phyloP scores from a whole-genome alignment of 2,329 filamentous ascomycete genomes.

The Calonectria pauciramosa region DNA sequence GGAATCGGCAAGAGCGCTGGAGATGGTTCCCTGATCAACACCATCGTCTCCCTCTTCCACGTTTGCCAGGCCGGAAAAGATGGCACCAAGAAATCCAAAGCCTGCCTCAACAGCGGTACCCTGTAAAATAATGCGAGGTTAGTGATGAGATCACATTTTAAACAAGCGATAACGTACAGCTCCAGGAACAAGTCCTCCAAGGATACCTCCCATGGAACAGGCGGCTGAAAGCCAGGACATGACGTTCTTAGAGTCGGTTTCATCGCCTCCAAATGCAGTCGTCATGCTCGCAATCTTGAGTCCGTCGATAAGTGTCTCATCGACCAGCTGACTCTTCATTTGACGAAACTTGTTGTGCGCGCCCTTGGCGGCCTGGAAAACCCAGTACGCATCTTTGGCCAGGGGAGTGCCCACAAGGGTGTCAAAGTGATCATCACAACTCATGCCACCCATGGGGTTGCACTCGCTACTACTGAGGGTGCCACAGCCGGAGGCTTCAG shows the following conservation, averaged over 20 bases:
- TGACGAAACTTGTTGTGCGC: neutral
- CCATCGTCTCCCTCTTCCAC: neutral
- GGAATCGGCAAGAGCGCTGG: neutral
- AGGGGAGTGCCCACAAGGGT: neutral
- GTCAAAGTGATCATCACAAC: neutral
- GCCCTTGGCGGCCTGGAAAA: slow-evolving; percentile 1
- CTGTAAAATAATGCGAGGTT: neutral
- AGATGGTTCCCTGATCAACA: neutral
- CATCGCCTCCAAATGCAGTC: neutral
- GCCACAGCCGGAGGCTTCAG: neutral
- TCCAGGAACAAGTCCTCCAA: neutral
- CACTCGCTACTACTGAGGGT: neutral
- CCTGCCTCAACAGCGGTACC: neutral
- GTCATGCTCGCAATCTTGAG: neutral
- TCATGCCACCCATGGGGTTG: neutral
- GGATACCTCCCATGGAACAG: neutral
- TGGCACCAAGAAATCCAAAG: neutral
- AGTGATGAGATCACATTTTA: neutral
- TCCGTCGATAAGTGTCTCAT: neutral
- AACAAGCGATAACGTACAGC: neutral
- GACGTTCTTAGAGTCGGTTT: neutral
- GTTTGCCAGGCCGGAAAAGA: neutral
- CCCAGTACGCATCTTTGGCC: neutral
- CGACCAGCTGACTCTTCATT: neutral
- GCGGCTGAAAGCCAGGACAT: neutral